Evolutionary conservation across 139 green algal genomes (phyloP), one percentile per base, ranked within the genome.

Genomic region (Volvox reticuliferus): DNA sequence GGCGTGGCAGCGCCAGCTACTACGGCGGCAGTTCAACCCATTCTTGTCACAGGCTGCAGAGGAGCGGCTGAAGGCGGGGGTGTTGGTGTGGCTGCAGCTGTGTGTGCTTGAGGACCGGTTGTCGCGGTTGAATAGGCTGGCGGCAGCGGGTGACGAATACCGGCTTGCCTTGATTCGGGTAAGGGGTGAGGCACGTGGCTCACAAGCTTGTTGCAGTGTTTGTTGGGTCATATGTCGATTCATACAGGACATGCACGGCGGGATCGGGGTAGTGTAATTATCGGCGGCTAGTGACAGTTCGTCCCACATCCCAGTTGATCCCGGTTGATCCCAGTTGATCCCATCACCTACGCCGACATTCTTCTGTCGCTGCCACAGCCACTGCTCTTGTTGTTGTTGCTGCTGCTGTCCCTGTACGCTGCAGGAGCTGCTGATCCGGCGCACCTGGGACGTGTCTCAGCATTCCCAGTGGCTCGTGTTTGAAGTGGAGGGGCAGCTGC

Each of bases 41-140:
- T 94, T 95, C 79, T 80, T 96, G 37, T 92, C 92, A 28, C 5
- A 24, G 9, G 86, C 20, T 17, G 80, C 91, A 9, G 12, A 12
- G 5, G 32, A 35, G 21, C n/a, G 61, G 30, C 79, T 96, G 78
- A 88, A 81, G 22, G 12, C 77, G 68, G 87, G 75, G 0, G 82
- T 89, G 32, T 82, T 92, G 80, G 17, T 89, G 55, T 96, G 95
- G 94, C 91, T 95, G 92, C 90, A 95, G 92, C 91, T 96, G 89
- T 97, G 94, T 79, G 94, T 96, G 83, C 92, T 96, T 61, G 94
- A 96, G 92, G 95, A 96, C 87, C 81, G 88, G 73, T 84, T 97
- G 82, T 22, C 50, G 28, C 80, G 93, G 61, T 62, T 95, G 89
- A n/a, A 37, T 86, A 19, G 26, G 35, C 91, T 93, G 84, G 30